These are phyloP conservation scores for Coemansia sp. DNA, from an alignment of 192 early-diverging fungal species.

Conservation along the genomic window DNA sequence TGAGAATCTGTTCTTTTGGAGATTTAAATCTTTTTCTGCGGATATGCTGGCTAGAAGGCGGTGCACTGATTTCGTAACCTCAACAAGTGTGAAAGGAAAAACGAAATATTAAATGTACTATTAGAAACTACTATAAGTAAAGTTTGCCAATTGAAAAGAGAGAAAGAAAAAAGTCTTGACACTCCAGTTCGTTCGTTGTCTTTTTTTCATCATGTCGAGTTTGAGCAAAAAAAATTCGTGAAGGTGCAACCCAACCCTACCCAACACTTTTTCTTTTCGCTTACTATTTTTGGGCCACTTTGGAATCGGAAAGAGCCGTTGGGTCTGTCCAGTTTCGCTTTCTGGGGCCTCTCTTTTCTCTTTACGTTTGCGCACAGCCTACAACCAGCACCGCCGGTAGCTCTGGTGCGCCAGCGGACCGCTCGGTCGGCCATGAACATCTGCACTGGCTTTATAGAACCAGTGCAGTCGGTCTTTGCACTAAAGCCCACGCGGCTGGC, in stretches of 20 bases:
- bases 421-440: no score
- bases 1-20: conserved; percentile 8
- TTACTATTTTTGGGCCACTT: not conserved
- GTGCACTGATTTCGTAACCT: conserved; percentile 35
- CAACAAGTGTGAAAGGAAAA: conserved; percentile 10
- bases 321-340: no score
- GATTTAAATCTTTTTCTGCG: conserved; percentile 12
- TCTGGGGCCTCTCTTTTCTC: no score
- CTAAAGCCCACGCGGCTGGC: no score
- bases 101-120: conserved; percentile 24
- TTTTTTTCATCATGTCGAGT: not conserved
- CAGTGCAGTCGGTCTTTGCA: no score
- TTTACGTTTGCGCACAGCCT: no score
- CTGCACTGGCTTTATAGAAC: no score
- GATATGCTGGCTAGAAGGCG: conserved; percentile 9
- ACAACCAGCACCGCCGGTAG: no score
- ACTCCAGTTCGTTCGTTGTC: not conserved
- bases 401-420: no score
- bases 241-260: not conserved
- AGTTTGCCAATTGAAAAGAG: conserved; percentile 11
- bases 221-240: not conserved
- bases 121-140: conserved; percentile 23
- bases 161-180: conserved; percentile 25
- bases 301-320: no score
- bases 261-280: not conserved